Base-by-base conservation (phyloP, 2,329 filamentous ascomycete genomes). In the Ceratocystis cubensis region DNA sequence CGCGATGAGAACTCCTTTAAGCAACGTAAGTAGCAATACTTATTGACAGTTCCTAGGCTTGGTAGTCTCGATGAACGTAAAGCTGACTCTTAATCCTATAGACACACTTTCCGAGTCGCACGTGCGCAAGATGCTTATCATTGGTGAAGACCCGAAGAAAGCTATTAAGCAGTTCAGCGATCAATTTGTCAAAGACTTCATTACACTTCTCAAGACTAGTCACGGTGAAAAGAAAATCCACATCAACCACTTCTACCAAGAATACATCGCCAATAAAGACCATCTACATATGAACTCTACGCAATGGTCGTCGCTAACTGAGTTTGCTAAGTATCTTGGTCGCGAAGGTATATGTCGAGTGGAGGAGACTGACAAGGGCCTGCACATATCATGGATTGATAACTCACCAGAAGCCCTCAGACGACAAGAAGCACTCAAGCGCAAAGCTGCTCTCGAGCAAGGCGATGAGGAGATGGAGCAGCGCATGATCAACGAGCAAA, bases 231-330 rank as follows among this genome's bases (percentile, higher is more conserved):
- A 99, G 75, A 83, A 85, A 71, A 86, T 97, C 1, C 83, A 92
- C 44, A 84, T 92, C 64, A 99, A 99, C 73, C 86, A 89, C 69
- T 97, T 97, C 75, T 99, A 99, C 76, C 91, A 97, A 74, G 87
- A 92, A 73, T 94, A 96, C 72, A 96, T 97, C 71, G 82, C 85
- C 17, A 88, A 93, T 71, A 91, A 92, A 75, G 82, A 91, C 72
- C 93, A 97, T 74, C 79, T 94, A 7, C 94, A 97, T 74, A 91
- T 97, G 88, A 96, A 96, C 75, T 81, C 91, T 6, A 97, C 94
- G 0, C 87, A 88, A 72, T 97, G 91, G 91, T 84, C 87, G 3
- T 89, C 84, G 65, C 77, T 99, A 71, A 93, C 91, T 2, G 91
- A 97, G 71, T 96, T 96, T 73, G 90, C 89, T 15, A 96, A 96